Base-by-base conservation (phyloP, 2,329 filamentous ascomycete species). In the Verticillium alfalfae region DNA sequence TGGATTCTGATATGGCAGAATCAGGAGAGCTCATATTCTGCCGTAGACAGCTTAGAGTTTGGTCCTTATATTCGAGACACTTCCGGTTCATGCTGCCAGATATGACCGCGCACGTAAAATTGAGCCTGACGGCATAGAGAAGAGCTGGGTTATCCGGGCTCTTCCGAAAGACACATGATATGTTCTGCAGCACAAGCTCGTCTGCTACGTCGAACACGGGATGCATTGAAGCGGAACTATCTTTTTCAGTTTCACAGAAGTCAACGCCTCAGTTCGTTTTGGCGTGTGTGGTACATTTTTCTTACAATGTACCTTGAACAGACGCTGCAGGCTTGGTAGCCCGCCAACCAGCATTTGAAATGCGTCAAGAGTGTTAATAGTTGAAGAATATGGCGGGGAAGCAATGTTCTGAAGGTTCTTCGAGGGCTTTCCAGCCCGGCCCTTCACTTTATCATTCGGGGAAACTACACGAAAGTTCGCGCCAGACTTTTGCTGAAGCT, bases 41-140 rank as follows among this genome's bases (percentile, higher is more conserved):
- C 3, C 76, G 71, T 59, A 80, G 71, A 9, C 61, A 67, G 4
- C 65, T 65, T 1, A 79, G 61, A 0, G 73, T 70, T 16, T 73
- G 62, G 16, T 65, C 67, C 52, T 74, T 73, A 39, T 79, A 79
- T 0, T 63, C 56, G 1, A 80, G 73, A 58, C 67, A 76, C 37
- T 78, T 71, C 1, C 55, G 56, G 31, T 75, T 66, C 1, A 75
- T 68, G 1, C 61, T 62, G 1, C 66, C 67, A 1, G 68, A 18
- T n/a, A 38, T 69, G 0, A 62, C 66, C 1, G 72, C 68, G n/a
- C 76, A 76, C 10, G 68, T 60, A 54, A 78, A 69, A 0, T 76
- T 71, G n/a, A 78, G 70, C 73, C 78, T 76, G 10, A 74, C 64
- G 0, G 78, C 76, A 62, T 70, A 77, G 1, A 74, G 54, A 6